Conservation (phyloP, 257 asterid species). For the Solanum pinnatisectum region DNA sequence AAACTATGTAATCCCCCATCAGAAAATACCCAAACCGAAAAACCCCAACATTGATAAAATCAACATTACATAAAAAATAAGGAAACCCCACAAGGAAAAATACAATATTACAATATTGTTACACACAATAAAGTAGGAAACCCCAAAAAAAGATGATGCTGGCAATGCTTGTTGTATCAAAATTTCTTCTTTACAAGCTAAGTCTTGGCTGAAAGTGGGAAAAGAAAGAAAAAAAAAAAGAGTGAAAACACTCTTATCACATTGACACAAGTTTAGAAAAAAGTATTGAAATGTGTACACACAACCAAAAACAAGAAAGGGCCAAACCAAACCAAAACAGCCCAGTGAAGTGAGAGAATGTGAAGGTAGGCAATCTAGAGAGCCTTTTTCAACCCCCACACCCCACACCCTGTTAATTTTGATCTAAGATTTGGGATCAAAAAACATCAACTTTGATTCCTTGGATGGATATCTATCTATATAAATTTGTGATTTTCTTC, state of each 20-base stretch:
- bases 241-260: neutral
- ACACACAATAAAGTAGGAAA: slow-evolving; percentile 16
- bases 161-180: neutral
- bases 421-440: neutral
- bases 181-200: slow-evolving; percentile 25
- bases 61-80: slow-evolving; percentile 11
- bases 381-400: neutral
- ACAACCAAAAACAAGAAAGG: neutral
- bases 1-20: slow-evolving; percentile 32
- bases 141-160: slow-evolving; percentile 8
- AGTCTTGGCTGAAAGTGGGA: slow-evolving; percentile 40
- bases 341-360: neutral
- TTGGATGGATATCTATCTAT: neutral
- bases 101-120: neutral
- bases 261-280: slow-evolving; percentile 8
- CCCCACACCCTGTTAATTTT: neutral
- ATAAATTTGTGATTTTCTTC: neutral
- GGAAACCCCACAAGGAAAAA: slow-evolving; percentile 14
- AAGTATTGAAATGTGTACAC: slow-evolving; percentile 11
- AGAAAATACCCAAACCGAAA: slow-evolving; percentile 18
- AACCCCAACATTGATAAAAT: slow-evolving; percentile 25
- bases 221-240: neutral
- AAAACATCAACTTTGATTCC: neutral
- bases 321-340: neutral
- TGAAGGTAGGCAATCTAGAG: neutral